A percentile compares a stretch with the other conserved stretches of the same genome.
Conservation (phyloP, 1,284 basidiomycete genomes). For the Afroboletus lepidellus region DNA sequence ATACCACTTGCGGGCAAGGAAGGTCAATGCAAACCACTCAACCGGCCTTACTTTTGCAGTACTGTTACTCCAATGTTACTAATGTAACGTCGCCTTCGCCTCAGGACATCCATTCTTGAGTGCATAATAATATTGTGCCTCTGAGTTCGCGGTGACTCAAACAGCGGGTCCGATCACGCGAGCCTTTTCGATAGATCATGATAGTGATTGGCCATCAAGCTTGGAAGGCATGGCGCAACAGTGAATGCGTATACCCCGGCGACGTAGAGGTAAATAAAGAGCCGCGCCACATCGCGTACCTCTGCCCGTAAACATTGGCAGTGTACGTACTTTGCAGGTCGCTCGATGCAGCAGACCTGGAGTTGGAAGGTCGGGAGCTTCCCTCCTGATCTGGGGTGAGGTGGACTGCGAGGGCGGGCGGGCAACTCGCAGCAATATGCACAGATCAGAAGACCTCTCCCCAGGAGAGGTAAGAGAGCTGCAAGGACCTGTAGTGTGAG, state of each 20-base stretch:
- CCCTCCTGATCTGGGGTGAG: too few species aligned
- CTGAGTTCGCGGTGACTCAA: conserved; percentile 38
- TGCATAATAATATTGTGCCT: conserved; percentile 24
- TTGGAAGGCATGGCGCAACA: conserved; percentile 43
- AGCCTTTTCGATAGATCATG: not conserved
- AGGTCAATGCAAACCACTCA: conserved; percentile 18
- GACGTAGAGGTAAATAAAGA: too few species aligned
- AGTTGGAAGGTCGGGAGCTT: too few species aligned
- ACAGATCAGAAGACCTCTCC: too few species aligned
- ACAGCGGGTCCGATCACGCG: conserved; percentile 18
- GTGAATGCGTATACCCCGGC: conserved; percentile 55
- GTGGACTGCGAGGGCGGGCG: too few species aligned
- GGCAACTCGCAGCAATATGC: too few species aligned
- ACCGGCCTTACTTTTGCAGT: not conserved
- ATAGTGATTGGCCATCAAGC: conserved; percentile 36
- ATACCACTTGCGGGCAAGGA: conserved; percentile 34
- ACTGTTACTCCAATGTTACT: not conserved
- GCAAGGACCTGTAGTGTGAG: too few species aligned
- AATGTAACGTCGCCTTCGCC: not conserved
- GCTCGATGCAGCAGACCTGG: too few species aligned
- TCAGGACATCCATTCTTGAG: conserved; percentile 22
- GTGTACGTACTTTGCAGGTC: too few species aligned
- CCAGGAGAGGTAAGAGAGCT: too few species aligned
- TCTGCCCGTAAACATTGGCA: too few species aligned
- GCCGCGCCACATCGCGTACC: too few species aligned